Evolutionary conservation across 148 eudicot species (phyloP).

Genomic region (Salicornia ramosissima): DNA sequence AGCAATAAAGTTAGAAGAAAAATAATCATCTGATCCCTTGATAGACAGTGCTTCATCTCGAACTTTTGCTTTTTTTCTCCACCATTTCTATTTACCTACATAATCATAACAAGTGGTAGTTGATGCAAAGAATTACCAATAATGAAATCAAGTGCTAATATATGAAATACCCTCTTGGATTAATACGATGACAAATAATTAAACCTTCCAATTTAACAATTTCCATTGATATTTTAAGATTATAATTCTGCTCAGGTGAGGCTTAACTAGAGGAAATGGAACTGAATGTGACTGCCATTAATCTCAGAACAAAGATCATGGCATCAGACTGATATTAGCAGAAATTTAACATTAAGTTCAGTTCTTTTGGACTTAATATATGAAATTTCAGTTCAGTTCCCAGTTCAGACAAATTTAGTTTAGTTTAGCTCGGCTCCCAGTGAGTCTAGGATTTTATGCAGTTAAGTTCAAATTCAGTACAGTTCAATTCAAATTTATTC

Average conservation of each 20-base stretch:
- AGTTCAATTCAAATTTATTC: too few species aligned
- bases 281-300: not conserved
- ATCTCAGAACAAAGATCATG: not conserved
- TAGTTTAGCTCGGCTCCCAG: too few species aligned
- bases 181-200: too few species aligned
- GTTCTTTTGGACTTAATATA: too few species aligned
- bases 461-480: too few species aligned
- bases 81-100: constrained; percentile 54
- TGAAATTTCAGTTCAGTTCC: too few species aligned
- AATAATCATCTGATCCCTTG: constrained; percentile 33
- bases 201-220: not conserved
- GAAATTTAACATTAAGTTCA: too few species aligned
- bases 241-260: not conserved
- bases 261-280: not conserved
- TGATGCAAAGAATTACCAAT: constrained; percentile 9
- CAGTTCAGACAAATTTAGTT: too few species aligned
- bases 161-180: not conserved
- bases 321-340: too few species aligned
- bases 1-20: constrained; percentile 10
- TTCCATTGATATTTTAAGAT: not conserved
- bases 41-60: constrained; percentile 43
- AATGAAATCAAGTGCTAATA: not conserved
- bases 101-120: constrained; percentile 24
- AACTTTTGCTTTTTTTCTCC: constrained; percentile 39
- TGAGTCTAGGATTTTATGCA: too few species aligned